Evolutionary conservation across 352 stramenopile species (phyloP), one percentile per base, ranked within the genome.

Genomic region (Pythium biforme): DNA sequence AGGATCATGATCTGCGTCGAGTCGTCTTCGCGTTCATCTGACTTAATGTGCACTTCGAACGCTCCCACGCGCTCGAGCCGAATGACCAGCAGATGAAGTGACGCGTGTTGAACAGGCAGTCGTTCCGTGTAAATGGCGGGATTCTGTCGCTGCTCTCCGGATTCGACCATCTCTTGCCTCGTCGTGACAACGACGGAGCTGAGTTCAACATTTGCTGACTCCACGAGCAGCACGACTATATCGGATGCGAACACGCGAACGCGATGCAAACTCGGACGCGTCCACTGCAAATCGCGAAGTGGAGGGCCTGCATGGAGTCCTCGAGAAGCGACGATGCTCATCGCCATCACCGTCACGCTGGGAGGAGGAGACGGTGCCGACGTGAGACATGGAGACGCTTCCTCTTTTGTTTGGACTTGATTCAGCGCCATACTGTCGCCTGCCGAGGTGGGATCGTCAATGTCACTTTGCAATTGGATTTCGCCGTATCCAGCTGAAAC

Each of bases 211-310:
- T 19, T 4, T 3, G 3, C 9, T 19, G 5, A 37, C 34, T 47
- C 9, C 25, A 61, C 10, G 4, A 61, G 39, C 1, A 61, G 2
- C 10, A 52, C 54, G 15, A 61, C n/a, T 19, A 20, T 17, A 23
- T 61, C 54, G 17, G 17, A 25, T 5, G 39, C 37, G 27, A 61
- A 37, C 15, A 52, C 40, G 2, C 54, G 54, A 29, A 61, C 4
- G 3, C 27, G 54, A 43, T 43, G 27, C 15, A 19, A 4, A 4
- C 20, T 37, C 3, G 41, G 39, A 1, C 39, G 23, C 2, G 19
- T 17, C 54, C 54, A 61, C 1, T 22, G n/a, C 15, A 59, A 39
- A 59, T 59, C 52, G 19, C 37, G 15, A 11, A 59, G 52, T 9
- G 34, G 54, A 4, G 12, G 12, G 5, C 9, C 7, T 3, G 34